Percentiles rank a stretch among this genome's conserved stretches.
These are phyloP conservation scores for Stephania cephalantha DNA, from an alignment of 164 flowering plant species.

Conservation along the genomic window DNA sequence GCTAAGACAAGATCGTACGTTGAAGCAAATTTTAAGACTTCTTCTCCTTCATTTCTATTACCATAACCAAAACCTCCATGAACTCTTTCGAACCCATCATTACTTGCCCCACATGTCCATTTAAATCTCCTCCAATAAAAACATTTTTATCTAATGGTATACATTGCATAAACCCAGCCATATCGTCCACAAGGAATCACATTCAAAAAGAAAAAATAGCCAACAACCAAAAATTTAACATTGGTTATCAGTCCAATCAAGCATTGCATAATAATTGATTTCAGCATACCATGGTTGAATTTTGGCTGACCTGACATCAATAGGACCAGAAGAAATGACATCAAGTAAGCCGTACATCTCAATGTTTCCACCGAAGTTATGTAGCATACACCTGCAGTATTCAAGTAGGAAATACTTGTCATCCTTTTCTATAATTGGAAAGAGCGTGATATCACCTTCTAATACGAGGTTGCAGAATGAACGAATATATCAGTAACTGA, in stretches of 20 bases:
- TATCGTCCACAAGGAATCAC: neutral
- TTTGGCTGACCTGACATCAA: constrained; percentile 78
- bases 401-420: constrained; percentile 1
- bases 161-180: too few species aligned
- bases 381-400: constrained; percentile 78
- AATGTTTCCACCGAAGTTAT: constrained; percentile 95
- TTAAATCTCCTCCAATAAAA: too few species aligned
- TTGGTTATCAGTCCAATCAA: neutral
- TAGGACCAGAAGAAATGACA: constrained; percentile 80
- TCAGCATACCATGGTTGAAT: constrained; percentile 80
- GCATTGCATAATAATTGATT: neutral
- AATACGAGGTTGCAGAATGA: neutral
- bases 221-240: neutral
- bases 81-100: too few species aligned
- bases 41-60: too few species aligned
- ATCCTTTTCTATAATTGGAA: neutral
- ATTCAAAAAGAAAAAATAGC: neutral
- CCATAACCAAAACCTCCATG: too few species aligned
- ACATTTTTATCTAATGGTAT: too few species aligned
- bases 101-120: too few species aligned
- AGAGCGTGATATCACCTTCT: neutral
- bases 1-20: too few species aligned
- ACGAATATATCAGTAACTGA: neutral
- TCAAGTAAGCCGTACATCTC: constrained; percentile 96
- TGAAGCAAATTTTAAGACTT: too few species aligned